Conservation (phyloP, 768 basidiomycete species). For the Trametes elegans region DNA sequence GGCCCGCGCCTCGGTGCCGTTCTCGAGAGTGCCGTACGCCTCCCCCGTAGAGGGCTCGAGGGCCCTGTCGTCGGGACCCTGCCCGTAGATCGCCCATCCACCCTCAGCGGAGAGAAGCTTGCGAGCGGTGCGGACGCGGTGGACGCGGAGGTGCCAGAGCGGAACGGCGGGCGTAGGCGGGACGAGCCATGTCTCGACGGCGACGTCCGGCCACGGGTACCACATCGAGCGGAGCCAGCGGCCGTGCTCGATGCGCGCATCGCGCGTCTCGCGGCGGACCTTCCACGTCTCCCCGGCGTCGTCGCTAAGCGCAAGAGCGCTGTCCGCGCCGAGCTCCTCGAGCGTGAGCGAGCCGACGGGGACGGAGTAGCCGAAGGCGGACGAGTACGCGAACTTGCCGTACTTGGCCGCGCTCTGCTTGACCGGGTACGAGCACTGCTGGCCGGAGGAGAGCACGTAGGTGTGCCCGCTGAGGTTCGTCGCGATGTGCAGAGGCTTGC, state of each 20-base stretch:
- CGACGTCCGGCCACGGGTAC: conserved; percentile 72
- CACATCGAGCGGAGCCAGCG: conserved; percentile 66
- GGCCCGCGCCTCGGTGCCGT: conserved; percentile 48
- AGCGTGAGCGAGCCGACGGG: conserved; percentile 60
- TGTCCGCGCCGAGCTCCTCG: conserved; percentile 72
- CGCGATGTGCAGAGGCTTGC: conserved; percentile 67
- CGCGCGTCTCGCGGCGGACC: conserved; percentile 58
- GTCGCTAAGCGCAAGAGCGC: conserved; percentile 66
- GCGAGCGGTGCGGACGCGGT: conserved; percentile 56
- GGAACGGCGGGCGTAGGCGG: conserved; percentile 57
- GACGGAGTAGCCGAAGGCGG: conserved; percentile 77
- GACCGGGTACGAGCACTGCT: conserved; percentile 77
- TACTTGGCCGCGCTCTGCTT: conserved; percentile 79
- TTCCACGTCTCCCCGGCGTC: conserved; percentile 74
- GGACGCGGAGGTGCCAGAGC: conserved; percentile 69
- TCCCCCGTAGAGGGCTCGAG: conserved; percentile 44
- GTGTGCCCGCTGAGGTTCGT: conserved; percentile 62
- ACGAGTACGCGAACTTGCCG: conserved; percentile 73
- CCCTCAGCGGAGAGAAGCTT: conserved; percentile 61
- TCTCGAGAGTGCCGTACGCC: conserved; percentile 49
- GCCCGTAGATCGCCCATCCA: conserved; percentile 70
- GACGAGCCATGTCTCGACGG: conserved; percentile 73
- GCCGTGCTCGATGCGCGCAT: conserved; percentile 51
- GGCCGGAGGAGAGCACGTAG: conserved; percentile 71
- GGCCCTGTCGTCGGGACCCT: conserved; percentile 57